phyloP scores from a whole-genome alignment of 225 moss, liverwort and hornwort species.

The Lunularia cruciata region DNA sequence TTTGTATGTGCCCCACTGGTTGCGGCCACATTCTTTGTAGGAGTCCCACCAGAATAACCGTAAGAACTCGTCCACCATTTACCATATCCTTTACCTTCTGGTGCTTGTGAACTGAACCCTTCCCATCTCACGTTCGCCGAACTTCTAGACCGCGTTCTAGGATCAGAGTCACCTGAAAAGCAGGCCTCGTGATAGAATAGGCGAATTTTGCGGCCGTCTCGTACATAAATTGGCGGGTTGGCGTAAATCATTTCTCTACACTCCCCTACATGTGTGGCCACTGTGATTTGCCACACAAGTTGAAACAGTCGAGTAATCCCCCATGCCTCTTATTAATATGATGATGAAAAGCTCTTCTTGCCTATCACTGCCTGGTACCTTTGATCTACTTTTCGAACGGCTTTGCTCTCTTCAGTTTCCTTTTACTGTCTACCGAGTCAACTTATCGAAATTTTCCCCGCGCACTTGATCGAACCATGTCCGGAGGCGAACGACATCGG shows the following conservation, averaged over 20 bases:
- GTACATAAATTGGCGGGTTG: slow-evolving; percentile 52
- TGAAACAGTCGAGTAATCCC: slow-evolving; percentile 58
- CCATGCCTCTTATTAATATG: slow-evolving; percentile 3
- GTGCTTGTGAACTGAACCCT: slow-evolving; percentile 45
- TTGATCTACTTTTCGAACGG: no score
- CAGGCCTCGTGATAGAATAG: slow-evolving; percentile 61
- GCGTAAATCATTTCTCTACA: slow-evolving; percentile 54
- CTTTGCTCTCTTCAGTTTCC: no score
- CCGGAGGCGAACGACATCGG: no score
- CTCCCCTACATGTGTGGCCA: slow-evolving; percentile 66
- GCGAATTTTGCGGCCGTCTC: slow-evolving; percentile 62
- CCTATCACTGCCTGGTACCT: no score
- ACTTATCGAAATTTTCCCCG: no score
- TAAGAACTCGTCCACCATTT: slow-evolving; percentile 72
- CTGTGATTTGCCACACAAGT: slow-evolving; percentile 62
- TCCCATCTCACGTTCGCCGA: slow-evolving; percentile 43
- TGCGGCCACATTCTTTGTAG: neutral
- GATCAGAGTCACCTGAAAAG: slow-evolving; percentile 63
- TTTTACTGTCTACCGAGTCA: no score
- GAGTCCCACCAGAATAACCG: slow-evolving; percentile 37
- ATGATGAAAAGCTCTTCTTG: no score
- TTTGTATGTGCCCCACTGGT: neutral
- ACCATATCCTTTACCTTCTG: slow-evolving; percentile 48
- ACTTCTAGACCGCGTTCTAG: slow-evolving; percentile 53
- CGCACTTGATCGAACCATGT: no score